Evolutionary conservation across 2,329 filamentous ascomycete genomes (phyloP), one percentile per base, ranked within the genome.

Genomic region (Zymoseptoria passerinii): DNA sequence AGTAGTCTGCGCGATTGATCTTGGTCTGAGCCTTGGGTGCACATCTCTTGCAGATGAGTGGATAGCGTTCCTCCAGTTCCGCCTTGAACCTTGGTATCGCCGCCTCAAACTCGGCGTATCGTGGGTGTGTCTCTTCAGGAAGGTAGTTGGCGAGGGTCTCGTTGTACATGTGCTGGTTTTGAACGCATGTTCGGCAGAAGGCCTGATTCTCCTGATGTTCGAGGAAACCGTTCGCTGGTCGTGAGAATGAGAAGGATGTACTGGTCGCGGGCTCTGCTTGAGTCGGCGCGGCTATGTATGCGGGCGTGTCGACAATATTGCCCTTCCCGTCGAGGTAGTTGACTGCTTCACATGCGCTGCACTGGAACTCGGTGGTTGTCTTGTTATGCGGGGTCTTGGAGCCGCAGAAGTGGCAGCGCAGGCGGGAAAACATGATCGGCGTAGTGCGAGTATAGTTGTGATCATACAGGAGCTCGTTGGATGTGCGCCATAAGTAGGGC

Each of bases 291-390:
- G 70, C 65, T 69, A 58, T 82, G 19, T 80, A 75, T 23, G 85
- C 79, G 2, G 90, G 91, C 27, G 92, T 90, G 73, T 99, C 92
- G 57, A 89, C 88, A 64, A 97, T 94, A 54, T 95, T 85, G 68
- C 92, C 92, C 71, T 90, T 84, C 88, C 92, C 81, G 71, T 99
- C 94, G 29, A 96, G 79, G 76, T 90, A 89, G 74, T 97, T 99
- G 59, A 87, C 85, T 18, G 92, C 89, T 67, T 94, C 89, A 78
- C 94, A 99, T 61, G 82, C 78, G 19, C 81, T 75, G 74, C 91
- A 96, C 51, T 85, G 78, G 75, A 92, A 96, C 68, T 84, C 81
- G 71, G 79, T 80, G 58, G 83, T 78, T 66, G 84, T 81, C 67
- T 82, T 85, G 63, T 74, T 77, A 57, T 83, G 78, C 35, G 79